phyloP scores from a whole-genome alignment of 2,329 filamentous ascomycete species.

The Fusarium metavorans region DNA sequence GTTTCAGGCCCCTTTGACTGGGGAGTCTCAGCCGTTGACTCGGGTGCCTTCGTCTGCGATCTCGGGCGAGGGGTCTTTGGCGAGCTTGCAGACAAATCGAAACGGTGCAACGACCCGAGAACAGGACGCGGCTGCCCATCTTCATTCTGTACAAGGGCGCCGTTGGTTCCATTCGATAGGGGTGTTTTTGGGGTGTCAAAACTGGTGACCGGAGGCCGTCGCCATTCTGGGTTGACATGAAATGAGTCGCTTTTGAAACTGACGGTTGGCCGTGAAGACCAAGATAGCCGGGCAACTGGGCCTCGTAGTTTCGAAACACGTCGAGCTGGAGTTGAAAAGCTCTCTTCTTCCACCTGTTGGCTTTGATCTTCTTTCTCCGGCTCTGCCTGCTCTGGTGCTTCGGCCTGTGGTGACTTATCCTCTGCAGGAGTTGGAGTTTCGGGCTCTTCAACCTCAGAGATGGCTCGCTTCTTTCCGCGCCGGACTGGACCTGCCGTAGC shows the following conservation, averaged over 20 bases:
- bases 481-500: conserved; percentile 22
- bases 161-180: conserved; percentile 22
- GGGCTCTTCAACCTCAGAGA: conserved; percentile 18
- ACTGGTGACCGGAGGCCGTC: conserved; percentile 35
- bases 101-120: conserved; percentile 25
- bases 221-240: conserved; percentile 38
- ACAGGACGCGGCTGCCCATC: conserved; percentile 38
- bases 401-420: conserved; percentile 5
- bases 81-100: conserved; percentile 13
- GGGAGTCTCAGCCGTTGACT: background rate
- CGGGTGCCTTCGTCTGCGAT: conserved; percentile 10
- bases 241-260: conserved; percentile 37
- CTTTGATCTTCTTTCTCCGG: conserved; percentile 3
- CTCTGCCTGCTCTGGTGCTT: background rate
- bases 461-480: conserved; percentile 26
- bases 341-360: background rate
- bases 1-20: background rate
- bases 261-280: conserved; percentile 37
- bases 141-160: conserved; percentile 39
- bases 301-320: conserved; percentile 25
- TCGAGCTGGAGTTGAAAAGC: background rate
- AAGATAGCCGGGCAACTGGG: conserved; percentile 28
- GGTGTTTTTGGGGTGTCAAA: conserved; percentile 31
- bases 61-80: conserved; percentile 27
- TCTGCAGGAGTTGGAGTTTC: background rate